Conservation (phyloP, 495 filamentous ascomycete genomes). For the Hypomontagnella monticulosa region DNA sequence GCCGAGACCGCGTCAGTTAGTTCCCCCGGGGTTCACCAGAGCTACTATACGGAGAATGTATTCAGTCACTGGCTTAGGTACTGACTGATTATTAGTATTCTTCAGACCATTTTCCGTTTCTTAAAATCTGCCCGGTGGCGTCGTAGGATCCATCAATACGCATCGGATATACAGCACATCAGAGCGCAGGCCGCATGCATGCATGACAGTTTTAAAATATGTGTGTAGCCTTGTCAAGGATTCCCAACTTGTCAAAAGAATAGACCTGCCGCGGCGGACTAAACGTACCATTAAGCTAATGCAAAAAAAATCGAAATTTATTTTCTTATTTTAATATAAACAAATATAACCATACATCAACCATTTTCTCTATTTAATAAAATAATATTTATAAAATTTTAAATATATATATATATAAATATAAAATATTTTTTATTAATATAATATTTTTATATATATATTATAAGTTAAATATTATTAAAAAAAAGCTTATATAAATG, state of each 20-base stretch:
- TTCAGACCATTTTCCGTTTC: slow-evolving; percentile 24
- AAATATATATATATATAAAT: no score
- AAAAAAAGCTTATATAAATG: no score
- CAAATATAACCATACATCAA: no score
- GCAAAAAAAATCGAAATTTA: no score
- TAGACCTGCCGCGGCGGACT: slow-evolving; percentile 4
- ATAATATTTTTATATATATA: no score
- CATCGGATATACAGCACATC: slow-evolving; percentile 6
- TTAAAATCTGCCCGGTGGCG: slow-evolving; percentile 7
- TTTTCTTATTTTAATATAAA: no score
- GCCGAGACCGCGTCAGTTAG: slow-evolving; percentile 18
- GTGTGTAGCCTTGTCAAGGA: slow-evolving; percentile 13
- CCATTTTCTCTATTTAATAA: no score
- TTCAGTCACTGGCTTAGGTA: slow-evolving; percentile 36
- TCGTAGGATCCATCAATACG: slow-evolving; percentile 13
- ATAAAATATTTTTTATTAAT: no score
- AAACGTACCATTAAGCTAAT: no score
- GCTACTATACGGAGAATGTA: background rate
- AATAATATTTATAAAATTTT: no score
- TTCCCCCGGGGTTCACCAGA: slow-evolving; percentile 8
- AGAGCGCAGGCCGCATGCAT: slow-evolving; percentile 18
- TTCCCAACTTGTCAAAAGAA: slow-evolving; percentile 16
- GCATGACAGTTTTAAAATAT: slow-evolving; percentile 24
- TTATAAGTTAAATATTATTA: no score
- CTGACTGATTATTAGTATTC: slow-evolving; percentile 19